Base-by-base conservation (phyloP, 306 rosid genomes). In the Cyamopsis tetragonoloba region DNA sequence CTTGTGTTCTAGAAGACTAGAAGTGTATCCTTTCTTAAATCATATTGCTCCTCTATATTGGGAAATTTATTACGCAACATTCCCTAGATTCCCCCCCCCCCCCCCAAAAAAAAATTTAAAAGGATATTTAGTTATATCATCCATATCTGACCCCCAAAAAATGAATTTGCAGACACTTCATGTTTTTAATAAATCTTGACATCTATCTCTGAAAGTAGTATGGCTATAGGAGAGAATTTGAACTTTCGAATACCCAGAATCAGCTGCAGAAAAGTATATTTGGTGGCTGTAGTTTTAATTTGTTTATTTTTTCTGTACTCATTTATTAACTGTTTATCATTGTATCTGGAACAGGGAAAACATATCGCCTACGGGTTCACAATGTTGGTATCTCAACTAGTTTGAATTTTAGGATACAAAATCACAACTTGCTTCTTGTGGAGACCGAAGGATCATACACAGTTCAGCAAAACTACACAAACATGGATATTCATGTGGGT, bases 391-490 rank as follows among this genome's bases (percentile, higher is more conserved):
- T 83, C 78, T 82, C 91, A 58, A 82, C 95, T 5, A 87, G 91
- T 78, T 68, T 90, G 83, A 87, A 90, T 75, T 90, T 90, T 70
- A 73, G 88, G 58, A 87, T 90, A 68, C 96, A 90, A 79, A 80
- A 78, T 70, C 96, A 90, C 74, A 87, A 90, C 80, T 46, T 90
- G 67, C 81, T 87, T 30, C 81, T 90, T 1, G 96, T 85, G 64
- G 96, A 90, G 85, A 87, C 91, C 0, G 95, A 90, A 78, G 95
- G 96, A 50, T 87, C 95, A 47, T 87, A 90, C 78, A 85, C 96
- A 3, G 81, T 87, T 34, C 95, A 90, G 76, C 95, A 87, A 66
- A 87, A 76, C 77, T 85, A 87, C 60, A 62, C 85, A 27, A 80
- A 78, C 81, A 81, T 90, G 91, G 91, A 90, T 76, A 80, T 90